A percentile compares a stretch with the other conserved stretches of the same genome.
Conservation (phyloP, 1,139 yeast species). For the Blastobotrys apis region DNA sequence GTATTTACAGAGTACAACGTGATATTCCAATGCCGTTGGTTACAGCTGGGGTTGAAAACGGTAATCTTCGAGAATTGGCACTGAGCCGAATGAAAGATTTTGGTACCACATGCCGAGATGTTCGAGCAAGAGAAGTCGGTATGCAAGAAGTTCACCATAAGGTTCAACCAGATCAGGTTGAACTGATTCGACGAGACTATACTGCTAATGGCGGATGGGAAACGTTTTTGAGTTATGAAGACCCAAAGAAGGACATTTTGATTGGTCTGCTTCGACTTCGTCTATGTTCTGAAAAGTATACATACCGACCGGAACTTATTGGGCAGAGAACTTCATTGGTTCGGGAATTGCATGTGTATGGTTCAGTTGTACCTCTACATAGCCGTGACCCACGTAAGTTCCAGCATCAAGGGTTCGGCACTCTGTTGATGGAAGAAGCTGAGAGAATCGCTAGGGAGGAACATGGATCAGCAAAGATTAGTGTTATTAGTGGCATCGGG, state of each 20-base stretch:
- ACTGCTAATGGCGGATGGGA: constrained; percentile 99
- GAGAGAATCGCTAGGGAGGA: constrained; percentile 93
- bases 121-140: constrained; percentile 98
- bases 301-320: constrained; percentile 85
- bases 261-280: constrained; percentile 87
- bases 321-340: constrained; percentile 86
- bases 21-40: constrained; percentile 99
- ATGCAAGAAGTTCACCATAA: constrained; percentile 97
- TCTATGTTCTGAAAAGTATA: constrained; percentile 82
- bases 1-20: constrained; percentile 96
- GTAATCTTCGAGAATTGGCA: constrained; percentile 92
- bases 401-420: constrained; percentile 99
- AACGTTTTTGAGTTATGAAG: constrained; percentile 92
- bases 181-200: constrained; percentile 89
- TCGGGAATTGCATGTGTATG: constrained; percentile 94
- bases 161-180: constrained; percentile 96
- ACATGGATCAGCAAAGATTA: constrained; percentile 85
- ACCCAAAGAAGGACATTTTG: constrained; percentile 92
- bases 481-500: constrained; percentile 97
- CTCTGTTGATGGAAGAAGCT: constrained; percentile 96
- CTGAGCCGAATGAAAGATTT: constrained; percentile 97
- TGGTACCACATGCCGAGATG: constrained; percentile 94
- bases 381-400: constrained; percentile 97
- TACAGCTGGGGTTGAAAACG: constrained; percentile 97
- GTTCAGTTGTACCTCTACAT: constrained; percentile 95